Base-by-base conservation (phyloP, 257 asterid species). In the Solanum peruvianum region DNA sequence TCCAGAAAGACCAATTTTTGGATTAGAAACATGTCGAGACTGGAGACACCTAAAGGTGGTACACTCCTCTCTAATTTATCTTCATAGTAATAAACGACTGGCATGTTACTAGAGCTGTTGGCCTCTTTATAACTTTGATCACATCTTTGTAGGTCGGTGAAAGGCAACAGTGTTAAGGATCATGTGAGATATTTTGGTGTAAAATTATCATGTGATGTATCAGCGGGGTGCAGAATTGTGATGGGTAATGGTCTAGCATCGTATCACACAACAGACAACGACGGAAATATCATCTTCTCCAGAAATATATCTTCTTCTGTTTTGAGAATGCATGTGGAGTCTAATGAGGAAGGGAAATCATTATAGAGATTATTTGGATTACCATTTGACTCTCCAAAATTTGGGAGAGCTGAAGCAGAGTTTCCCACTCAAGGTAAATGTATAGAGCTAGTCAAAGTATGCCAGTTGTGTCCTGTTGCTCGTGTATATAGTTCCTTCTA, bases 91-190 rank as follows among this genome's bases (percentile, higher is more conserved):
- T 78, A 27, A 29, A 78, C 4, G 13, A n/a, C 41, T 25, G 27
- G 16, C 69, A 52, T 81, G 4, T 49, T 81, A 18, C 45, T 49
- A 80, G 85, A 29, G 27, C 69, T 47, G 27, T 49, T 10, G 69
- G 45, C 41, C 29, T 45, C 64, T 78, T 78, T 45, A 25, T 81
- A 11, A 81, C 85, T 49, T 49, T 31, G 31, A 49, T 81, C 56
- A 47, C 58, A 49, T 37, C 80, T 87, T 86, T 88, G 88, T 94
- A 97, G 99, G 92, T 96, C 99, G 1, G 99, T 97, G 82, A 70
- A 90, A 21, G 99, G 99, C 87, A 93, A 93, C 92, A 97, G 99
- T 83, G 95, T 97, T 62, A 81, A 89, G 5, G 99, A 97, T 89
- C 99, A 97, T 91, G 86, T 97, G 92, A 16, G 84, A 10, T 97